Conservation (phyloP, 805 yeast species). For the Cyberlindnera amylophila region DNA sequence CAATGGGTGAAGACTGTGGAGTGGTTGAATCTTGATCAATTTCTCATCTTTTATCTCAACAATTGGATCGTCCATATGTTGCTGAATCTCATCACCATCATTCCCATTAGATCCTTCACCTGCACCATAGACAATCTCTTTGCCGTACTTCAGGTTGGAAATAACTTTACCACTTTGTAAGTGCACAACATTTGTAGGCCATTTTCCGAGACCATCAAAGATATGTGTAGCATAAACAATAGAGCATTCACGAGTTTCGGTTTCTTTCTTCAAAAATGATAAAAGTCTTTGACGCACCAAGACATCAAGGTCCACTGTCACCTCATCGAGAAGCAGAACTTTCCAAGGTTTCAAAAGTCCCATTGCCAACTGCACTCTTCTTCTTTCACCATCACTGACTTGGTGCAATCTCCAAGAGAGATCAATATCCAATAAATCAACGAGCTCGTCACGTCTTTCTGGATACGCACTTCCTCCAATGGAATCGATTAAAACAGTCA, state of each 20-base stretch:
- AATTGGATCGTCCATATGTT: conserved; percentile 19
- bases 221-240: conserved; percentile 95
- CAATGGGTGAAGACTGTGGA: conserved; percentile 64
- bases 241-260: conserved; percentile 62
- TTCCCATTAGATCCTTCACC: conserved; percentile 1
- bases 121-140: conserved; percentile 30
- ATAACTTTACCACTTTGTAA: conserved; percentile 61
- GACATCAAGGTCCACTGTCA: conserved; percentile 94
- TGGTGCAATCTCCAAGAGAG: conserved; percentile 88
- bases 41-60: conserved; percentile 22
- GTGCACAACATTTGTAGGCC: conserved; percentile 87
- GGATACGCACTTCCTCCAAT: conserved; percentile 73
- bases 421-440: conserved; percentile 80
- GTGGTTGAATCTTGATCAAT: conserved; percentile 34
- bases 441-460: conserved; percentile 72
- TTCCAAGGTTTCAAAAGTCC: conserved; percentile 91
- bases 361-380: conserved; percentile 92
- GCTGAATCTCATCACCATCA: conserved; percentile 24
- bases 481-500: conserved; percentile 68
- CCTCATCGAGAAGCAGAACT: conserved; percentile 85
- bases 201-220: conserved; percentile 86
- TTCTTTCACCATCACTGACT: conserved; percentile 90
- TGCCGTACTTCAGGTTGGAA: conserved; percentile 30
- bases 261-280: conserved; percentile 69
- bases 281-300: conserved; percentile 76